Evolutionary conservation across 768 basidiomycete genomes (phyloP).

Genomic region (Hypsizygus marmoreus): DNA sequence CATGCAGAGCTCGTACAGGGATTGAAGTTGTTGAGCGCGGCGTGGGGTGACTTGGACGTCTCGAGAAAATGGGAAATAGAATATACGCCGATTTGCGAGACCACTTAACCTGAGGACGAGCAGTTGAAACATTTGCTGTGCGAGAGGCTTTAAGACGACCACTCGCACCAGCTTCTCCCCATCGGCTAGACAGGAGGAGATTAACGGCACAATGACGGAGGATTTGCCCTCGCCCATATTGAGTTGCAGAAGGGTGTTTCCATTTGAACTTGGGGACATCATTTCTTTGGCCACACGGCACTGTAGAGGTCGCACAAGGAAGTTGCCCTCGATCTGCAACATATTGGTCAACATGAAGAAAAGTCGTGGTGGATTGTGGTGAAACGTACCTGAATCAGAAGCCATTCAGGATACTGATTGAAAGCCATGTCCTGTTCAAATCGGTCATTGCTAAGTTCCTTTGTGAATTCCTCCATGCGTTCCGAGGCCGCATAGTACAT

Average conservation of each 20-base stretch:
- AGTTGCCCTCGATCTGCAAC: conserved; percentile 44
- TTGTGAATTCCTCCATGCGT: conserved; percentile 31
- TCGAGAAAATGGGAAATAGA: conserved; percentile 53
- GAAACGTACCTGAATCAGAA: conserved; percentile 51
- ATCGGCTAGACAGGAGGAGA: conserved; percentile 41
- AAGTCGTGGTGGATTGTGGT: too few species aligned
- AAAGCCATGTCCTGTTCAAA: conserved; percentile 11
- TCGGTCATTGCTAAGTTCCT: conserved; percentile 25
- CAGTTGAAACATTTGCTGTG: conserved; percentile 50
- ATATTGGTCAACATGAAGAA: too few species aligned
- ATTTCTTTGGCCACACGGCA: conserved; percentile 43
- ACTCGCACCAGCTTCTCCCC: conserved; percentile 46
- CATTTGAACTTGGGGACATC: conserved; percentile 37
- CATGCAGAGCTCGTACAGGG: conserved; percentile 41
- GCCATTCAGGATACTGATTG: conserved; percentile 41
- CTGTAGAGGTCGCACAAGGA: conserved; percentile 46
- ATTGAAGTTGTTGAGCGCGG: conserved; percentile 24
- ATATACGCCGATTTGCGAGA: conserved; percentile 47
- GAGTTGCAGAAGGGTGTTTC: conserved; percentile 47
- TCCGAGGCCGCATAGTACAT: conserved; percentile 21
- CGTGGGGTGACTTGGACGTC: conserved; percentile 23
- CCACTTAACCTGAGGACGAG: conserved; percentile 44
- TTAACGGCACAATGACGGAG: conserved; percentile 52
- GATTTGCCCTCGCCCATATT: conserved; percentile 65
- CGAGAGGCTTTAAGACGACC: conserved; percentile 50